These are phyloP conservation scores for Pseudomassariella vexata DNA, from an alignment of 2,329 filamentous ascomycete genomes.

Conservation along the genomic window DNA sequence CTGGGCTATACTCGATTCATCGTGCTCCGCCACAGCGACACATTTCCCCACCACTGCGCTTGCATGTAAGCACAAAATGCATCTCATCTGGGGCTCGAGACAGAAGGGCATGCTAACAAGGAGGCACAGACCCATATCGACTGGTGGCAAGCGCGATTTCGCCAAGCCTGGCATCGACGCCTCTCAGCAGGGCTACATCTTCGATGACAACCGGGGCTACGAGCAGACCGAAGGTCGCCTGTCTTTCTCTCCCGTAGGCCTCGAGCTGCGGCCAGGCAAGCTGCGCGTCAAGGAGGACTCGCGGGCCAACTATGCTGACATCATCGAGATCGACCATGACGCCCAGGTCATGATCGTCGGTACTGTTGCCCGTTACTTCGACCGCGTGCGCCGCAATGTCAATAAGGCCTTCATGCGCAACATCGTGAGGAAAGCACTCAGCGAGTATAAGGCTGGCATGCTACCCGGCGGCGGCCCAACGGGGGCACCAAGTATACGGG, in stretches of 20 bases:
- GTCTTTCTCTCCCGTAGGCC: constrained; percentile 27
- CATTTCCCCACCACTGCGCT: constrained; percentile 26
- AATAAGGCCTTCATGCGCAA: constrained; percentile 32
- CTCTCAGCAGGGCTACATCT: constrained; percentile 28
- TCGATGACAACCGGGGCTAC: constrained; percentile 24
- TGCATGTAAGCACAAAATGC: constrained; percentile 26
- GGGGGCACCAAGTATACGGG: constrained; percentile 12
- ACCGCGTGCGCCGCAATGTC: constrained; percentile 28
- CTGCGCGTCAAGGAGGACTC: constrained; percentile 29
- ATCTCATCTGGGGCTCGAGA: neutral
- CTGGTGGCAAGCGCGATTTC: constrained; percentile 26
- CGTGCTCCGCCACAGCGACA: constrained; percentile 29
- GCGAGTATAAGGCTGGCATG: too few relatives aligned
- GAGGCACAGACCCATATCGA: constrained; percentile 23
- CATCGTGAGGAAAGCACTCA: constrained; percentile 25
- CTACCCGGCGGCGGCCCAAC: too few relatives aligned
- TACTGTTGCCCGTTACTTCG: constrained; percentile 29
- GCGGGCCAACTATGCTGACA: constrained; percentile 30
- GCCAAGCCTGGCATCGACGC: constrained; percentile 30
- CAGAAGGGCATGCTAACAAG: neutral
- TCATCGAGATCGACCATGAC: constrained; percentile 28
- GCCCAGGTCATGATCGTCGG: constrained; percentile 29
- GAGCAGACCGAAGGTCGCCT: constrained; percentile 22
- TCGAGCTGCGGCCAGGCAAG: constrained; percentile 25
- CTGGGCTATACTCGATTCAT: constrained; percentile 30